Conservation (phyloP, 495 filamentous ascomycete genomes). For the Hypoxylon lenormandii region DNA sequence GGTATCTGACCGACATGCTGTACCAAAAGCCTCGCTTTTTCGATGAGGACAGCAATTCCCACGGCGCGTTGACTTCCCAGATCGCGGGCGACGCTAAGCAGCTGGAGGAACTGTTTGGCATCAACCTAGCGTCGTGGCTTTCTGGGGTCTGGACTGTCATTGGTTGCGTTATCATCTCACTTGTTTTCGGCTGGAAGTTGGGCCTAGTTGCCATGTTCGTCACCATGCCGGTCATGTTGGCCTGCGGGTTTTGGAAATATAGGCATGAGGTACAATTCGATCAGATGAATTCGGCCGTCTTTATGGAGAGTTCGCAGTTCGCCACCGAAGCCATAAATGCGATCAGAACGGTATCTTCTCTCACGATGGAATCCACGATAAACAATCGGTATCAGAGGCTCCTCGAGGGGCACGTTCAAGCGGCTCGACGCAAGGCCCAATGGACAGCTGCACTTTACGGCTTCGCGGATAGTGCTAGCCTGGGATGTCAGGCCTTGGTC, state of each 20-base stretch:
- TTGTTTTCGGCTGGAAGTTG: constrained; percentile 60
- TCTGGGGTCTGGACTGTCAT: constrained; percentile 32
- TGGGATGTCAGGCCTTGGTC: constrained; percentile 56
- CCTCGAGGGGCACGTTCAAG: constrained; percentile 47
- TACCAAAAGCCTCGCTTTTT: too few species aligned
- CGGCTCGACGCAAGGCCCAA: constrained; percentile 55
- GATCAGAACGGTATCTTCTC: constrained; percentile 67
- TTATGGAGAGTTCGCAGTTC: constrained; percentile 44
- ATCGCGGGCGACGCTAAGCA: too few species aligned
- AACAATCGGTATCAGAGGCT: constrained; percentile 53
- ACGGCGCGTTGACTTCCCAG: too few species aligned
- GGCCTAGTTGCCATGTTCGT: constrained; percentile 53
- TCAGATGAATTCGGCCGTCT: constrained; percentile 37
- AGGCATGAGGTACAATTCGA: constrained; percentile 52
- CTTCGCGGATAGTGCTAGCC: constrained; percentile 51
- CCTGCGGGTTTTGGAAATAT: constrained; percentile 52
- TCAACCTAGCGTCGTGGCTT: too few species aligned
- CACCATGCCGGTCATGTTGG: constrained; percentile 46
- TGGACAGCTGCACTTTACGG: constrained; percentile 54
- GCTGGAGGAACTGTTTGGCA: too few species aligned
- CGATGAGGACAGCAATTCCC: too few species aligned
- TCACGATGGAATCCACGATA: constrained; percentile 62
- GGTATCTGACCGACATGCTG: too few species aligned
- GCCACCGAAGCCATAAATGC: constrained; percentile 67
- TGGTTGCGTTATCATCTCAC: constrained; percentile 48